phyloP scores from a whole-genome alignment of 202 grass and related monocot species.

The Miscanthus sacchariflorus region DNA sequence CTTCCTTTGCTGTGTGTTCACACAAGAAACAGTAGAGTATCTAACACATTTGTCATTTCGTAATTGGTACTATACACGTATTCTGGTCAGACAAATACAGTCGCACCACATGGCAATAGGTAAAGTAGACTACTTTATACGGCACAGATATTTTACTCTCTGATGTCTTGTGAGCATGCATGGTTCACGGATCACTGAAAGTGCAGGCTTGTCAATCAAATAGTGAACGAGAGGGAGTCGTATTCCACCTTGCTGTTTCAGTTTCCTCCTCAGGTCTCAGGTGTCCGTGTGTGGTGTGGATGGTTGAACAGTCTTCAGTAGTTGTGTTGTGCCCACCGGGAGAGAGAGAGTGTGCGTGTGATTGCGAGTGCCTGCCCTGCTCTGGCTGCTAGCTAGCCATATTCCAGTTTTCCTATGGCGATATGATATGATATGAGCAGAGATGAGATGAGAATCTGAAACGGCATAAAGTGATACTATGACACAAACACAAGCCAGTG shows the following conservation, averaged over 20 bases:
- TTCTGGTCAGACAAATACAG: slow-evolving; percentile 9
- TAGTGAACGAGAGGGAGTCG: background rate
- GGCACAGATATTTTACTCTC: background rate
- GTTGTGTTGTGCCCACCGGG: too few species aligned
- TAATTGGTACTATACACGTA: too few species aligned
- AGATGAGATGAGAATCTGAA: slow-evolving; percentile 6
- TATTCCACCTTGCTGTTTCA: background rate
- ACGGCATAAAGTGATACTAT: background rate
- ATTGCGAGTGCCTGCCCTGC: background rate
- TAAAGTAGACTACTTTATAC: background rate
- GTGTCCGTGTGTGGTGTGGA: background rate
- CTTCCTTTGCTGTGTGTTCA: too few species aligned
- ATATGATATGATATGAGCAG: slow-evolving; percentile 3
- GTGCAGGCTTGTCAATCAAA: background rate
- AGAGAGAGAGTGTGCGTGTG: too few species aligned
- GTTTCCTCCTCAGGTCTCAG: background rate
- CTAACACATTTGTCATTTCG: background rate
- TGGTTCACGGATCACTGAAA: background rate
- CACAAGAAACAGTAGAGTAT: too few species aligned
- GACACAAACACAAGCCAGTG: background rate
- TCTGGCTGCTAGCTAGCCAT: background rate
- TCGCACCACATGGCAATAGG: background rate
- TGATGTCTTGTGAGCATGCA: too few species aligned
- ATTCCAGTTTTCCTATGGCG: slow-evolving; percentile 11
- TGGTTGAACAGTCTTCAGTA: background rate